Conservation (phyloP, 345 rosid species). For the Euphorbia lathyris region DNA sequence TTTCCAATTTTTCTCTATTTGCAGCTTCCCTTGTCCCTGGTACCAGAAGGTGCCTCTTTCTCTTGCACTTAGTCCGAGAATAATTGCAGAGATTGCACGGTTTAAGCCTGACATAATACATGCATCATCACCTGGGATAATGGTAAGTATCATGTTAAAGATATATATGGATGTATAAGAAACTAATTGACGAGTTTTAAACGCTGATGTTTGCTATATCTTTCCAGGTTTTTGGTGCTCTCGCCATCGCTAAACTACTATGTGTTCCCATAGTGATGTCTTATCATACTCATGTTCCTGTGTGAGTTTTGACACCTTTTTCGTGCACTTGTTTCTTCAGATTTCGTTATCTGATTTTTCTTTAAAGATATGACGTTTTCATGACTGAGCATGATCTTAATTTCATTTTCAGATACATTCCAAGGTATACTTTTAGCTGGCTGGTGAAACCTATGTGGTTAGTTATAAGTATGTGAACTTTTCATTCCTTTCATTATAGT, state of each 20-base stretch:
- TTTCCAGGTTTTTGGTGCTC: constrained; percentile 90
- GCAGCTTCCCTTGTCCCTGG: constrained; percentile 91
- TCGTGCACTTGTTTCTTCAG: not conserved
- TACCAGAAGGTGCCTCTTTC: constrained; percentile 97
- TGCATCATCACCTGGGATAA: constrained; percentile 96
- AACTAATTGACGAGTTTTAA: not conserved
- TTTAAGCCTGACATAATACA: constrained; percentile 99
- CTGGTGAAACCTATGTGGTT: constrained; percentile 97
- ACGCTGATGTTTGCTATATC: constrained; percentile 22
- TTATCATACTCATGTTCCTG: constrained; percentile 98
- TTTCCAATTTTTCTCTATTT: constrained; percentile 19
- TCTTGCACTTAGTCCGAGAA: constrained; percentile 94
- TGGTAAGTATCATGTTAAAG: constrained; percentile 44
- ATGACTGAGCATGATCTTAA: constrained; percentile 16
- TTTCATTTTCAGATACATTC: constrained; percentile 68
- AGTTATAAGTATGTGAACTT: constrained; percentile 64
- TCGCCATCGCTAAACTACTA: constrained; percentile 74
- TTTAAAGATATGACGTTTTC: not conserved
- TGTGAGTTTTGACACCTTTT: constrained; percentile 78
- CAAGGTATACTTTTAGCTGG: constrained; percentile 98
- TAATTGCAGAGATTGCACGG: constrained; percentile 87
- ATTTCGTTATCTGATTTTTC: not conserved
- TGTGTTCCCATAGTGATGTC: constrained; percentile 98
- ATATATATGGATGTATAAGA: not conserved
- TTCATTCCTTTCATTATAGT: not conserved